Base-by-base conservation (phyloP, 1,284 basidiomycete genomes). In the Marasmius tenuissimus region DNA sequence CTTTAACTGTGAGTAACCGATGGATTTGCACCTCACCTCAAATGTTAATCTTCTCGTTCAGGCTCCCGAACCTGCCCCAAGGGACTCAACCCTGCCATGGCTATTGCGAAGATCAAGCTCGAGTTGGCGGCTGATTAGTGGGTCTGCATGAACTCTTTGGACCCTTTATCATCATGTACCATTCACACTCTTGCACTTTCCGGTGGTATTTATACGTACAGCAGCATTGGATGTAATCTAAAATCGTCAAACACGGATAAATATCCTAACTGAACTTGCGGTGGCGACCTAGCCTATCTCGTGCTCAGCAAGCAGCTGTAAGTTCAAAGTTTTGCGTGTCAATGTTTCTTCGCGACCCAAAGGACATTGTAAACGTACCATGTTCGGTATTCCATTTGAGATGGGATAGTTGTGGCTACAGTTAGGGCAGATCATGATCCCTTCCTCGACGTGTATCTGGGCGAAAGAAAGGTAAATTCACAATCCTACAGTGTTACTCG, bases 361-460 rank as follows among this genome's bases (percentile, higher is more conserved):
- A 51, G 18, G 52, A 61, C 16, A 54, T 22, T 22, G 42, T 18
- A 9, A 20, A 74, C 86, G 67, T 69, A 96, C 96, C 97, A 99
- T 98, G 79, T 98, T 98, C 5, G 97, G 96, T 67, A 99, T 98
- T 11, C 96, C 96, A 72, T 92, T 96, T 59, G 89, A 90, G 71
- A 99, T 96, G 50, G 89, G 88, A 74, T 97, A 98, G 45, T 89
- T 82, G 71, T 98, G 97, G 18, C 83, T 85, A 78, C 97, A 98
- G 67, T 94, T 96, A 18, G 92, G 92, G 75, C 97, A 99, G 45
- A 90, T 84, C 97, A 99, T 98, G 35, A 85, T 80, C 4, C 97
- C 97, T 75, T 98, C 95, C 68, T 94, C 88, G 16, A 99, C 83
- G 71, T 98, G 93, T 57, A 97, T 92, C 96, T 95, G 71, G 39